These are phyloP conservation scores for Colletotrichum godetiae DNA, from an alignment of 2,329 filamentous ascomycete species.

Conservation along the genomic window DNA sequence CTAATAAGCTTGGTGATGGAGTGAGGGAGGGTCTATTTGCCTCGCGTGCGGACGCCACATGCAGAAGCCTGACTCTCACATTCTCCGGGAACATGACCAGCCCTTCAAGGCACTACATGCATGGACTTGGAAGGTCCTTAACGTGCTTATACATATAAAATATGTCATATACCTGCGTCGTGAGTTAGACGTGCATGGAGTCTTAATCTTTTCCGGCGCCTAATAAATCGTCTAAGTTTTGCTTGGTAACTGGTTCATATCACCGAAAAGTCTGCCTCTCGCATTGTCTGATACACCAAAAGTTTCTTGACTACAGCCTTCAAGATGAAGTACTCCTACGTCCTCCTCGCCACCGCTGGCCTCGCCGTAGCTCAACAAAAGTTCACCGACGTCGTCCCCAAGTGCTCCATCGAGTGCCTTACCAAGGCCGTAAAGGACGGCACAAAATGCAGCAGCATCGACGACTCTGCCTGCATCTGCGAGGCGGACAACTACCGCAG, in stretches of 20 bases:
- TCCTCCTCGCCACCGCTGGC: constrained; percentile 32
- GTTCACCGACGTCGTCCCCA: constrained; percentile 38
- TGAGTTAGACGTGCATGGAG: neutral
- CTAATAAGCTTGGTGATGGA: neutral
- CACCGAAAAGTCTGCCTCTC: neutral
- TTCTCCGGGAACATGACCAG: neutral
- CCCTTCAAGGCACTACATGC: neutral
- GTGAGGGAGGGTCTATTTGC: neutral
- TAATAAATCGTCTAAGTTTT: neutral
- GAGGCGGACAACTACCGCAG: constrained; percentile 46
- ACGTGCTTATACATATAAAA: neutral
- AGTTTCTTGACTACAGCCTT: neutral
- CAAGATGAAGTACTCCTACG: constrained; percentile 37
- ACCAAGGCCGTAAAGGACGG: constrained; percentile 36
- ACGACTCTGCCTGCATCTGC: constrained; percentile 40
- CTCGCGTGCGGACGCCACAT: neutral
- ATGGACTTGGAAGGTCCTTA: neutral
- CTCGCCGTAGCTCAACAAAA: constrained; percentile 29
- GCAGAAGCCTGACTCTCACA: constrained; percentile 14
- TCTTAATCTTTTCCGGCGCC: neutral
- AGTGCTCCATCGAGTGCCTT: constrained; percentile 39
- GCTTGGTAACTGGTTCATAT: too few relatives aligned
- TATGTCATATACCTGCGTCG: too few relatives aligned
- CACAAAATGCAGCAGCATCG: constrained; percentile 35
- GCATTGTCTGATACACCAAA: neutral